Evolutionary conservation across 768 basidiomycete genomes (phyloP).

Genomic region (Serpula lacrymans): DNA sequence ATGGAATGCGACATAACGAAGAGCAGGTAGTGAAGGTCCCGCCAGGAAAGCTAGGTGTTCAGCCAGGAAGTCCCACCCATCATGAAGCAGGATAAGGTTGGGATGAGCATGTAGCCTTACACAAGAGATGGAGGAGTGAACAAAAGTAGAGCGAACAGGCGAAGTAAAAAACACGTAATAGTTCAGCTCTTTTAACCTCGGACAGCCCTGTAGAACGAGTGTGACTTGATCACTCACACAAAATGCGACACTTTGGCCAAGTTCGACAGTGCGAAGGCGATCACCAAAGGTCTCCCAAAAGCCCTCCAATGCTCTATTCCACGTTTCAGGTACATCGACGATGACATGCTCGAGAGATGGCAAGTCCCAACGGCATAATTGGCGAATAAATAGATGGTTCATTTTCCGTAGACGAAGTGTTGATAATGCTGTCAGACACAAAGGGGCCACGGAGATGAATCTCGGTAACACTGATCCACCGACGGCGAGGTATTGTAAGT

Average conservation of each 20-base stretch:
- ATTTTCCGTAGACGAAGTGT: constrained; percentile 52
- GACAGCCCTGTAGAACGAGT: constrained; percentile 43
- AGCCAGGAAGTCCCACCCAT: constrained; percentile 39
- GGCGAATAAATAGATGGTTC: constrained; percentile 47
- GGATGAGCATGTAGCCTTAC: no score
- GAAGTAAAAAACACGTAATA: constrained; percentile 50
- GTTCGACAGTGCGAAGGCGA: constrained; percentile 52
- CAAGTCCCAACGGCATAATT: constrained; percentile 47
- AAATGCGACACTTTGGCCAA: constrained; percentile 57
- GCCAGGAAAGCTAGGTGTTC: constrained; percentile 47
- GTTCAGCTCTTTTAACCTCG: no score
- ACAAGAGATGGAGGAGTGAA: no score
- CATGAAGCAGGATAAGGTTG: constrained; percentile 41
- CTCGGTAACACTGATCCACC: constrained; percentile 36
- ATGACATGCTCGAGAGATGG: constrained; percentile 52
- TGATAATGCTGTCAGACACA: constrained; percentile 44
- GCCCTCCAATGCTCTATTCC: constrained; percentile 35
- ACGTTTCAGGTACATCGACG: constrained; percentile 42
- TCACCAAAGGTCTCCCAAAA: constrained; percentile 50
- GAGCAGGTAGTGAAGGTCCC: constrained; percentile 39
- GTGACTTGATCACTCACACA: constrained; percentile 49
- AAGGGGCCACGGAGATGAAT: no score
- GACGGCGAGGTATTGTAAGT: constrained; percentile 55
- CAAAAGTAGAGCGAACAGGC: no score
- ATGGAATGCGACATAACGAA: constrained; percentile 44